Base-by-base conservation (phyloP, 2,329 filamentous ascomycete species). In the Tolypocladium cylindrosporum region DNA sequence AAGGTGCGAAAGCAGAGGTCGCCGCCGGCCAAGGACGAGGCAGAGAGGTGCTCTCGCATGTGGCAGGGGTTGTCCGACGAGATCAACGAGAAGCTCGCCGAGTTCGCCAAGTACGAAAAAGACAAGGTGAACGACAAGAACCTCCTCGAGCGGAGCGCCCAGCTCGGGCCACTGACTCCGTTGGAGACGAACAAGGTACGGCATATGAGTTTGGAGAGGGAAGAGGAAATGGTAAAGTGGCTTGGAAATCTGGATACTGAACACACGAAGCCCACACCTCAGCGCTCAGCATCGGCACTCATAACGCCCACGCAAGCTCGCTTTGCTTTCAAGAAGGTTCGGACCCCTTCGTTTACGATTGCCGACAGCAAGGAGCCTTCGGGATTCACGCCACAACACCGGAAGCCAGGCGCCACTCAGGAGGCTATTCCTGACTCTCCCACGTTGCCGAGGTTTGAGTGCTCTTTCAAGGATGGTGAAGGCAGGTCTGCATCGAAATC, bases 1-100 rank as follows among this genome's bases (percentile, higher is more conserved):
- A 60, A 62, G 13, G 57, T 70, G 19, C 63, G 57, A 8, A 59
- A 54, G 5, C 60, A 57, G 21, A 54, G 40, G 21, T 42, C 27
- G n/a, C 43, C 45, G 19, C 31, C 14, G 4, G 13, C 21, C 36
- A 54, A 53, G 19, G 37, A 59, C 8, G 48, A 62, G 14, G 56
- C 53, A 31, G 58, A 58, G 3, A 57, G 59, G 53, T 63, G 61
- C 58, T 64, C 65, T 36, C 39, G 14, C 8, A 54, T 61, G 37
- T 56, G 58, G 48, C 58, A 61, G 41, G 43, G 42, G 2, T 31
- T 59, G 36, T 54, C 59, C 14, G 50, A 58, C 8, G 55, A 59
- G 36, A 57, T 59, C 21, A 50, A 24, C 21, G 31, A 53, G 24
- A 54, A 54, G 27, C 31, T 59, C 16, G 39, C 55, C 42, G 53